Evolutionary conservation across 2,329 filamentous ascomycete genomes (phyloP).

Genomic region (Bertia moriformis): DNA sequence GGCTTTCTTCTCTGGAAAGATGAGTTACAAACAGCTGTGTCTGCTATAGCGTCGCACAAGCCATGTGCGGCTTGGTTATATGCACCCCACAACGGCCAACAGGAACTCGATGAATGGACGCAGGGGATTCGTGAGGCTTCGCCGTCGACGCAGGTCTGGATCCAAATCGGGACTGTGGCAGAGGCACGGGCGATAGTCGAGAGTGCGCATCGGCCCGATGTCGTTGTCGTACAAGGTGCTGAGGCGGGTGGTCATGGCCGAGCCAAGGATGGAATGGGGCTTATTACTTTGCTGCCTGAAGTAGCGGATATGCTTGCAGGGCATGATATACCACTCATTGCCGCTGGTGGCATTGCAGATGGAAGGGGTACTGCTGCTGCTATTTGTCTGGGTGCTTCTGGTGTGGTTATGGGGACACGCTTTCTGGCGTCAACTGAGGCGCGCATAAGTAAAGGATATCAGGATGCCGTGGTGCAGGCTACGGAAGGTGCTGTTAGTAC

Average conservation of each 20-base stretch:
- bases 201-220: conserved; percentile 11
- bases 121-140: conserved; percentile 9
- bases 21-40: neutral
- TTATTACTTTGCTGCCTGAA: conserved; percentile 20
- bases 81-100: neutral
- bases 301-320: conserved; percentile 11
- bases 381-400: conserved; percentile 18
- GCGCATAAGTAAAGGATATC: conserved; percentile 27
- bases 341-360: conserved; percentile 19
- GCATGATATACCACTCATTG: conserved; percentile 12
- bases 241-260: conserved; percentile 20
- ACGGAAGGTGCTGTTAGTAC: conserved; percentile 35
- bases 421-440: conserved; percentile 31
- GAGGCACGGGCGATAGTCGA: conserved; percentile 13
- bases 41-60: neutral
- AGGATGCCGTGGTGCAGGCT: conserved; percentile 25
- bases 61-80: neutral
- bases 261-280: conserved; percentile 16
- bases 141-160: conserved; percentile 13
- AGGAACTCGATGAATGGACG: conserved; percentile 13
- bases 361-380: conserved; percentile 17
- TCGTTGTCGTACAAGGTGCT: conserved; percentile 17
- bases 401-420: conserved; percentile 31
- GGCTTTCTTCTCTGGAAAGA: neutral
- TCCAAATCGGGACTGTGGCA: conserved; percentile 15